Percentiles rank a stretch among this genome's conserved stretches.
Conservation (phyloP, 345 rosid species). For the Geranium brycei region DNA sequence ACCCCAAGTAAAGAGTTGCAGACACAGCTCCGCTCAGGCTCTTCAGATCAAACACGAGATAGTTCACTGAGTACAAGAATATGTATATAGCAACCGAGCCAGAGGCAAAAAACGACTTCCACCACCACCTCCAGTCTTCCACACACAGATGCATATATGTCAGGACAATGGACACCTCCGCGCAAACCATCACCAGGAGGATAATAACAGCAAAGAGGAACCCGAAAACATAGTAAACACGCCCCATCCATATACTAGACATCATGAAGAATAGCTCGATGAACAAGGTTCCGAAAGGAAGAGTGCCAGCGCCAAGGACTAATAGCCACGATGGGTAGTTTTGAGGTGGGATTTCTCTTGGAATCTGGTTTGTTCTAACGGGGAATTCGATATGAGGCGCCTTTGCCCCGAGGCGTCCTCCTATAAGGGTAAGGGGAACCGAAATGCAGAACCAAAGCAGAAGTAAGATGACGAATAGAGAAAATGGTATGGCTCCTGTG, state of each 20-base stretch:
- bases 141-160: conserved; percentile 22
- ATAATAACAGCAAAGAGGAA: conserved; percentile 17
- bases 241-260: conserved; percentile 23
- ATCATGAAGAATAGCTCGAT: conserved; percentile 22
- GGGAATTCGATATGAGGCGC: conserved; percentile 9
- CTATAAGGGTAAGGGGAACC: conserved; percentile 19
- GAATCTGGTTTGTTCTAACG: conserved; percentile 18
- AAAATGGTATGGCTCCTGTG: conserved; percentile 19
- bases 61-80: conserved; percentile 18
- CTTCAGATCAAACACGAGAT: conserved; percentile 18
- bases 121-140: conserved; percentile 25
- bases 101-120: conserved; percentile 22
- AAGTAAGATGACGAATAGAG: conserved; percentile 17
- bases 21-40: conserved; percentile 19
- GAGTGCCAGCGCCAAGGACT: conserved; percentile 19
- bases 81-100: conserved; percentile 19
- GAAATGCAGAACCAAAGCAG: conserved; percentile 23
- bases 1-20: conserved; percentile 18
- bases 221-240: conserved; percentile 20
- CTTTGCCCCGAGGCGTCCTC: conserved; percentile 14
- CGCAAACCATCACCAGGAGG: conserved; percentile 18
- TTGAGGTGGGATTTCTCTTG: conserved; percentile 20
- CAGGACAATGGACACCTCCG: conserved; percentile 20
- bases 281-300: conserved; percentile 19
- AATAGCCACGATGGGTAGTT: conserved; percentile 19